These are phyloP conservation scores for Platismatia glauca DNA, from an alignment of 495 filamentous ascomycete species.

Conservation along the genomic window DNA sequence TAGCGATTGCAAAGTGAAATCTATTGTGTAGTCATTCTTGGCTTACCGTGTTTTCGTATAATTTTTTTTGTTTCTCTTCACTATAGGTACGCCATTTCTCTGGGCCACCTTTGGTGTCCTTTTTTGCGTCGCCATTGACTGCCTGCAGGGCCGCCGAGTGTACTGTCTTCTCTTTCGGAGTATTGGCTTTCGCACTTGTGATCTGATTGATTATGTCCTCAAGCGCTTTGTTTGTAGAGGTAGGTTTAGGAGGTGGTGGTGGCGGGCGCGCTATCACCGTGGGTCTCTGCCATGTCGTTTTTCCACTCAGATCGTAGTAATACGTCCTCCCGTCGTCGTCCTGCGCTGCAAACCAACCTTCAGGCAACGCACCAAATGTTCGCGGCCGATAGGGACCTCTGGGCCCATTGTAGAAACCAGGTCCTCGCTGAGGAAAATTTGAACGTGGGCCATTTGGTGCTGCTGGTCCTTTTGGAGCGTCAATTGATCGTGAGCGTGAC, in stretches of 20 bases:
- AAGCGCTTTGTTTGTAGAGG: conserved; percentile 57
- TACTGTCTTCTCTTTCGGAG: conserved; percentile 51
- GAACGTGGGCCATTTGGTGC: conserved; percentile 61
- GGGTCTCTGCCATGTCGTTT: conserved; percentile 72
- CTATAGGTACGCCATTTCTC: conserved; percentile 76
- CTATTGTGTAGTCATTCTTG: background rate
- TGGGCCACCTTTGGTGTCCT: conserved; percentile 51
- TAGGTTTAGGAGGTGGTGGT: conserved; percentile 51
- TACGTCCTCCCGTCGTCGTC: conserved; percentile 61
- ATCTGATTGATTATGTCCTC: conserved; percentile 83
- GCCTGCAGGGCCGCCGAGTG: conserved; percentile 43
- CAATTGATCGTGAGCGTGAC: conserved; percentile 44
- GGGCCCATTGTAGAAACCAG: conserved; percentile 48
- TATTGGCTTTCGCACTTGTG: conserved; percentile 58
- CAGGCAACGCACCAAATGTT: conserved; percentile 51
- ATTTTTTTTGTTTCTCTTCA: conserved; percentile 81
- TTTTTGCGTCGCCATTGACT: conserved; percentile 38
- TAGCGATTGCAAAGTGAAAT: conserved; percentile 1
- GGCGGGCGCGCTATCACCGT: conserved; percentile 56
- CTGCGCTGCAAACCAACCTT: conserved; percentile 69
- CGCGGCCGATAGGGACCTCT: conserved; percentile 48
- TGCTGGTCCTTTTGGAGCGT: conserved; percentile 44
- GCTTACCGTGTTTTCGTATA: conserved; percentile 84
- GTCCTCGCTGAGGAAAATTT: conserved; percentile 53
- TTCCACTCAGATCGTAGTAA: conserved; percentile 68